Evolutionary conservation across 768 basidiomycete genomes (phyloP).

Genomic region (Rhizopogon salebrosus): DNA sequence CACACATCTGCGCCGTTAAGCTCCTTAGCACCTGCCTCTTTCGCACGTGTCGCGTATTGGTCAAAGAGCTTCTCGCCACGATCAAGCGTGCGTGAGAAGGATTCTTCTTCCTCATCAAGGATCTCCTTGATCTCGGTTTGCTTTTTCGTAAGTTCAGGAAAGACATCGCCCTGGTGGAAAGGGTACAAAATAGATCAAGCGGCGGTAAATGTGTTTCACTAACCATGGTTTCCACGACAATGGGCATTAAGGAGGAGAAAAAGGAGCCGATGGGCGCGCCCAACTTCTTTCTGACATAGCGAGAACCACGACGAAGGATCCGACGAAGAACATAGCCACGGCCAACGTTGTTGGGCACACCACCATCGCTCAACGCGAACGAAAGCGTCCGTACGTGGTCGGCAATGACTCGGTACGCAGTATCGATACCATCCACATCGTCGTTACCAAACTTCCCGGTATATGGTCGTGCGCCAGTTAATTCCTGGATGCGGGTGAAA

Average conservation of each 20-base stretch:
- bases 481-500: constrained; percentile 78
- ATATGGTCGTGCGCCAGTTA: constrained; percentile 87
- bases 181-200: constrained; percentile 6
- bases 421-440: constrained; percentile 94
- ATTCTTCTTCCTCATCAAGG: constrained; percentile 95
- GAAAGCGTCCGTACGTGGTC: constrained; percentile 96
- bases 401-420: constrained; percentile 94
- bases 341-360: constrained; percentile 93
- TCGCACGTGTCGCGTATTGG: constrained; percentile 69
- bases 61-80: constrained; percentile 96
- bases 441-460: constrained; percentile 90
- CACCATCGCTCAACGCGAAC: constrained; percentile 94
- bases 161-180: constrained; percentile 62
- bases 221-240: constrained; percentile 86
- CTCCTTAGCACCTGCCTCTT: constrained; percentile 53
- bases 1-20: constrained; percentile 92
- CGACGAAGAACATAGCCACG: constrained; percentile 96
- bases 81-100: constrained; percentile 95
- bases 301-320: constrained; percentile 89
- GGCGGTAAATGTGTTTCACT: constrained; percentile 12
- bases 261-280: constrained; percentile 89
- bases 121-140: constrained; percentile 87
- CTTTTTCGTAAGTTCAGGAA: constrained; percentile 89
- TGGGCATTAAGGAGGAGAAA: constrained; percentile 89
- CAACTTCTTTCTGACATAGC: constrained; percentile 93